Evolutionary conservation across 116 monocot genomes (phyloP), one percentile per base, ranked within the genome.

Genomic region (Papilionanthe hybrid): DNA sequence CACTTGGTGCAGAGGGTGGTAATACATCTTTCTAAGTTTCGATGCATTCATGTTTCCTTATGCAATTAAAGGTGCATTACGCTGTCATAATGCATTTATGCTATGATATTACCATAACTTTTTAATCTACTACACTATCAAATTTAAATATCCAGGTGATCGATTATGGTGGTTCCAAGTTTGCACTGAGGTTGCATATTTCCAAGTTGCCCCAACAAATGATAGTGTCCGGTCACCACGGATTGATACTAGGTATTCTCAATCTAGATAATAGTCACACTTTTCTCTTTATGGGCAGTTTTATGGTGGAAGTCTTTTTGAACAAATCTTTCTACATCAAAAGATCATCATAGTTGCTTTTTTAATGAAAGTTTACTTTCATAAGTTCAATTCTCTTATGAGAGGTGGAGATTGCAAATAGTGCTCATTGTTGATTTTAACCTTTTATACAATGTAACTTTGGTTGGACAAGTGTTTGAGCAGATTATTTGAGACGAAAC

Each of bases 161-260:
- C 84, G 97, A 17, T 81, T 97, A 68, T 97, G 97, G 97, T 97
- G 97, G 97, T 97, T 87, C 82, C 97, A 97, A 90, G 97, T 97
- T 87, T 97, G 97, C 80, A 89, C 86, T 50, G 97, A 97, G 69
- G 94, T 97, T 85, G 97, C 97, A 81, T 97, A 92, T 86, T 97
- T 97, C 79, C 97, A 97, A 86, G 92, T 94, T 13, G 97, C 97
- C 75, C 97, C 97, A 42, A 66, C 79, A 80, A 90, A 89, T 89
- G 94, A 94, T 74, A 92, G 89, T 65, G 68, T 97, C 69, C 97
- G 97, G 42, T 97, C 97, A 57, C 23, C 86, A 82, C 90, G 84
- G 85, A 91, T 97, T 78, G 85, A 97, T 83, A 56, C 86, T 73
- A 89, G 86, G 97, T 97, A 86, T 73, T 9, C 22, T 43, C 43